Evolutionary conservation across 2,329 filamentous ascomycete species (phyloP).

Genomic region (Aspergillus hiratsukae): DNA sequence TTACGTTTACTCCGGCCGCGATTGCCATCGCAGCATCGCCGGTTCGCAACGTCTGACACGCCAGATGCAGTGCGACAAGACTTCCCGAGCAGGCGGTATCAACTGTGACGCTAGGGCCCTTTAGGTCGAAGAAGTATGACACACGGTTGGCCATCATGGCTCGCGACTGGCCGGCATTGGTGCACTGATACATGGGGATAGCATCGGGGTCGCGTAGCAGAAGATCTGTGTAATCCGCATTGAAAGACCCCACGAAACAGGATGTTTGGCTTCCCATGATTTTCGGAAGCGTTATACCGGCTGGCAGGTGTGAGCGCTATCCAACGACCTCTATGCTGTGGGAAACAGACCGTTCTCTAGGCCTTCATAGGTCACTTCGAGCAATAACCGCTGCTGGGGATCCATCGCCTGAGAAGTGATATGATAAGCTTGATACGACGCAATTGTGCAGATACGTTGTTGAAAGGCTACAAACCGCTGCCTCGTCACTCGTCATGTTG

Average conservation of each 20-base stretch:
- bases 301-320: slow-evolving; percentile 9
- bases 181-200: slow-evolving; percentile 23
- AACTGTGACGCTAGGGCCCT: slow-evolving; percentile 29
- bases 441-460: background rate
- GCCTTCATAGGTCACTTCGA: slow-evolving; percentile 27
- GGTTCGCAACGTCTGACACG: slow-evolving; percentile 23
- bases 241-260: slow-evolving; percentile 27
- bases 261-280: slow-evolving; percentile 25
- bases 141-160: slow-evolving; percentile 27
- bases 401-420: slow-evolving; percentile 23
- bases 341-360: slow-evolving; percentile 24
- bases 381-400: slow-evolving; percentile 25
- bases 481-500: slow-evolving; percentile 28
- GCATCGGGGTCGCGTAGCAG: slow-evolving; percentile 26
- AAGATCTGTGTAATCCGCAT: slow-evolving; percentile 28
- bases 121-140: slow-evolving; percentile 31
- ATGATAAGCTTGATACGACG: background rate
- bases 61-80: slow-evolving; percentile 31
- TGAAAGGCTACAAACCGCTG: slow-evolving; percentile 15
- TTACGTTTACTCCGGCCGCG: slow-evolving; percentile 22
- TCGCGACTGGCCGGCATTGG: slow-evolving; percentile 23
- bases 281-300: slow-evolving; percentile 23
- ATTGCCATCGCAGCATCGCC: slow-evolving; percentile 21
- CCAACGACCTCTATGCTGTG: no score
- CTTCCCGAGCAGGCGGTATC: slow-evolving; percentile 33